phyloP scores from a whole-genome alignment of 2,329 filamentous ascomycete genomes.

The Trichoderma hamatum region DNA sequence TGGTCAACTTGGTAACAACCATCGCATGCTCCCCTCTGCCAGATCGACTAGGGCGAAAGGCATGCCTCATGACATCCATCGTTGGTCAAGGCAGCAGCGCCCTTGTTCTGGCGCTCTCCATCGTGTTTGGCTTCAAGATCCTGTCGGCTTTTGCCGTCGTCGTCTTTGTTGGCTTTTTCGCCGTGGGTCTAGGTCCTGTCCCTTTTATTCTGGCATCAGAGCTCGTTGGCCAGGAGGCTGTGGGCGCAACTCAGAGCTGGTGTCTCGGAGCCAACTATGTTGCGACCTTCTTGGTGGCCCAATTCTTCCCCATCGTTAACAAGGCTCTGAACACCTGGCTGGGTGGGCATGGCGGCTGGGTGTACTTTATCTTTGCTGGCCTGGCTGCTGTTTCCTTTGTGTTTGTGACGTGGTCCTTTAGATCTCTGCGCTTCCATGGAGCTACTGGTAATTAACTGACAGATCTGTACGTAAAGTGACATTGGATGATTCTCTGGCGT shows the following conservation, averaged over 20 bases:
- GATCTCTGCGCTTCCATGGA: conserved; percentile 26
- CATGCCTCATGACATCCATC: conserved; percentile 80
- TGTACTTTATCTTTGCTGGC: conserved; percentile 88
- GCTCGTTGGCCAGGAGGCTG: conserved; percentile 85
- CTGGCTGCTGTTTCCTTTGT: conserved; percentile 68
- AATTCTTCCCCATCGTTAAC: conserved; percentile 92
- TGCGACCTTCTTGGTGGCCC: conserved; percentile 88
- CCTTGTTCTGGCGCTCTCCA: conserved; percentile 76
- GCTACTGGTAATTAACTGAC: conserved; percentile 24
- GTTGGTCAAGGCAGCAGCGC: conserved; percentile 81
- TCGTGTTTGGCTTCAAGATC: conserved; percentile 70
- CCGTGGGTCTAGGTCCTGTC: conserved; percentile 86
- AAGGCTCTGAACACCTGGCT: conserved; percentile 64
- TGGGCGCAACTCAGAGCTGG: conserved; percentile 89
- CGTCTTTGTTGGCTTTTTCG: conserved; percentile 86
- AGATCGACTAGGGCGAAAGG: conserved; percentile 85
- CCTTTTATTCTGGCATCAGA: conserved; percentile 94
- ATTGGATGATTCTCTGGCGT: conserved; percentile 1
- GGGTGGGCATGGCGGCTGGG: conserved; percentile 77
- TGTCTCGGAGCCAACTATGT: conserved; percentile 85
- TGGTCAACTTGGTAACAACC: conserved; percentile 84
- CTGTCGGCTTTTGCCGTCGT: conserved; percentile 82
- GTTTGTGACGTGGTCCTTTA: conserved; percentile 62
- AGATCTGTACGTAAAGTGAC: not conserved
- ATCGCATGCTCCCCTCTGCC: conserved; percentile 79